Evolutionary conservation across 2,329 filamentous ascomycete species (phyloP), one percentile per base, ranked within the genome.

Genomic region (Uncinocarpus reesii): DNA sequence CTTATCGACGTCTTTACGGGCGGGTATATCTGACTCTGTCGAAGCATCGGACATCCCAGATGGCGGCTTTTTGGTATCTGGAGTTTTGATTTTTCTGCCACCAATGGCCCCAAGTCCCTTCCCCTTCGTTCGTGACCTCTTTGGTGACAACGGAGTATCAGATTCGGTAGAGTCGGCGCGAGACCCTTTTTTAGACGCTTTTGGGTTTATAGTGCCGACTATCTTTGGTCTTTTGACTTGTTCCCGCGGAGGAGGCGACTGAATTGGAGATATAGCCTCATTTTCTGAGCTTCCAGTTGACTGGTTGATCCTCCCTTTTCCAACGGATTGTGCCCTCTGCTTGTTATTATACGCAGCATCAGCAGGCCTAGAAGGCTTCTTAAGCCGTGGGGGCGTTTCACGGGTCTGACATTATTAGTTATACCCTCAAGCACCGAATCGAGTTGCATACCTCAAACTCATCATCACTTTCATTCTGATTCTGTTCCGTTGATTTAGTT

Each of bases 391-490:
- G 40, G 63, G 61, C 4, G 60, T 67, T 50, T 65, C 59, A 57
- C 66, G 62, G 52, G 58, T 61, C 65, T 68, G 49, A 4, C 18
- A 11, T 28, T 13, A 15, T 43, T 20, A 48, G 40, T 26, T 18
- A 42, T 1, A 13, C 2, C 28, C 6, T 28, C 5, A 16, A 16
- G 7, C 10, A 20, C 15, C 5, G 7, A 26, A 35, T 20, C 11
- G 4, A 16, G 16, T 8, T 34, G 21, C 57, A 43, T 60, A 68
- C 66, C 60, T 68, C 59, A 46, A 69, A 65, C 44, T 65, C 65
- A 49, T 62, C 64, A 18, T 62, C 61, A 18, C 62, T 64, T 21
- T 58, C 62, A 24, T 53, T 55, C 13, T 56, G 55, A 13, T 52
- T 57, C 21, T 59, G 56, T 34, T 58, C 51, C 3, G 46, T 35